Evolutionary conservation across 768 basidiomycete species (phyloP).

Genomic region (Boletus coccyginus): DNA sequence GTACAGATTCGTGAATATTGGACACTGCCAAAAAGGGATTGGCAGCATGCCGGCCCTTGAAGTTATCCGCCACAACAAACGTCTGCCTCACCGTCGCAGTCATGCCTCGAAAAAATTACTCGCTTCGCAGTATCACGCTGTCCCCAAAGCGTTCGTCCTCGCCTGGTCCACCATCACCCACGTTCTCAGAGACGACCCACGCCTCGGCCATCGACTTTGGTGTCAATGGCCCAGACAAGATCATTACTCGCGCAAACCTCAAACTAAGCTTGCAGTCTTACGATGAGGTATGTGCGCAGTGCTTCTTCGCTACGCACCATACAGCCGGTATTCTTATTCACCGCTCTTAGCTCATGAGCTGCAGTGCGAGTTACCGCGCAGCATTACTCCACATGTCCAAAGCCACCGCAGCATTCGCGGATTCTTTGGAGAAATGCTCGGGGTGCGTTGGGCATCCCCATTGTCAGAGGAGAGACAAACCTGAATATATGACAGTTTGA

Average conservation of each 20-base stretch:
- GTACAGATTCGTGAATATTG: background rate
- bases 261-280: slow-evolving; percentile 77
- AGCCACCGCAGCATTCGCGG: slow-evolving; percentile 81
- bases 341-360: slow-evolving; percentile 60
- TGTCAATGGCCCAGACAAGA: slow-evolving; percentile 69
- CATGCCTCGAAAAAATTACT: slow-evolving; percentile 54
- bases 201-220: slow-evolving; percentile 78
- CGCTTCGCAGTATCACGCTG: slow-evolving; percentile 54
- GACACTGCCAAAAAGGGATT: slow-evolving; percentile 16
- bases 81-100: slow-evolving; percentile 11
- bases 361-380: slow-evolving; percentile 75
- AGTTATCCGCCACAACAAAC: slow-evolving; percentile 13
- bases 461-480: background rate
- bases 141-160: slow-evolving; percentile 45
- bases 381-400: slow-evolving; percentile 80
- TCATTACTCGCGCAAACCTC: slow-evolving; percentile 78
- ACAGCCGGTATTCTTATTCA: slow-evolving; percentile 15
- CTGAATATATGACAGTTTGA: slow-evolving; percentile 46
- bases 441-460: slow-evolving; percentile 46
- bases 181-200: slow-evolving; percentile 79
- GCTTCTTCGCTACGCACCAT: background rate
- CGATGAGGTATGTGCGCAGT: slow-evolving; percentile 59
- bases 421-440: slow-evolving; percentile 81
- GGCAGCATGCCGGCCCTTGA: slow-evolving; percentile 7
- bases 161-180: slow-evolving; percentile 73